Evolutionary conservation across 768 basidiomycete genomes (phyloP).

Genomic region (Saitozyma podzolica): DNA sequence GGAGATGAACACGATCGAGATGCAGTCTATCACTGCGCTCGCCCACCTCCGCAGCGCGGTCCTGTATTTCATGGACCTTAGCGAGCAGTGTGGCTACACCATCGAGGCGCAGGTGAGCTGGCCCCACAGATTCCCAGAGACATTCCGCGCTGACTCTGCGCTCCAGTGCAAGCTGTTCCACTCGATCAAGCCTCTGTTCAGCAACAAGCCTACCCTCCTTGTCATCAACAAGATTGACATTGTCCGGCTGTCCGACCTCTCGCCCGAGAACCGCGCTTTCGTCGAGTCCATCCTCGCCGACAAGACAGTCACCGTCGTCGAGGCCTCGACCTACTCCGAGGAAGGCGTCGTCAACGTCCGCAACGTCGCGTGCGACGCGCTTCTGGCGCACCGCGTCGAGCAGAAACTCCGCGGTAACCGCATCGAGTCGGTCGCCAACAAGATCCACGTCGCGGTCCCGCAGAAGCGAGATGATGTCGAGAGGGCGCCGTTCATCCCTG

Average conservation of each 20-base stretch:
- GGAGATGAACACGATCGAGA: slow-evolving; percentile 99
- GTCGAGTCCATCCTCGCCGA: slow-evolving; percentile 77
- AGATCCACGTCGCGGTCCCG: slow-evolving; percentile 93
- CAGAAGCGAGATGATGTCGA: slow-evolving; percentile 86
- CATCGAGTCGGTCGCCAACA: slow-evolving; percentile 87
- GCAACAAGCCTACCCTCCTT: slow-evolving; percentile 85
- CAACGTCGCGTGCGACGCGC: slow-evolving; percentile 90
- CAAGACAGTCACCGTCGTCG: slow-evolving; percentile 69
- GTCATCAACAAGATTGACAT: slow-evolving; percentile 99
- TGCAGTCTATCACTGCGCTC: slow-evolving; percentile 96
- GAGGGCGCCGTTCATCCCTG: slow-evolving; percentile 85
- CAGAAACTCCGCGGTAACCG: slow-evolving; percentile 90
- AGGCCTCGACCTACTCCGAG: slow-evolving; percentile 91
- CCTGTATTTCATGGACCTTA: slow-evolving; percentile 98
- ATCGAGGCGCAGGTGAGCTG: slow-evolving; percentile 84
- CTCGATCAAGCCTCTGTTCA: slow-evolving; percentile 97
- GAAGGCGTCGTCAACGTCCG: slow-evolving; percentile 98
- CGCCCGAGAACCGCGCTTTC: slow-evolving; percentile 70
- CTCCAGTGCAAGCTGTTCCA: slow-evolving; percentile 95
- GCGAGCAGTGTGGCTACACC: slow-evolving; percentile 96
- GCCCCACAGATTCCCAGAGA: not conserved
- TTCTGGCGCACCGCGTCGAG: slow-evolving; percentile 92
- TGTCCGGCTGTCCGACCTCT: slow-evolving; percentile 78
- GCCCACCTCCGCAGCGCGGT: slow-evolving; percentile 93
- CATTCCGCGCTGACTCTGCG: not conserved